Percentiles rank a stretch among this genome's conserved stretches.
Evolutionary conservation across 163 green algal genomes (phyloP).

Genomic region (Prototheca stagnorum): DNA sequence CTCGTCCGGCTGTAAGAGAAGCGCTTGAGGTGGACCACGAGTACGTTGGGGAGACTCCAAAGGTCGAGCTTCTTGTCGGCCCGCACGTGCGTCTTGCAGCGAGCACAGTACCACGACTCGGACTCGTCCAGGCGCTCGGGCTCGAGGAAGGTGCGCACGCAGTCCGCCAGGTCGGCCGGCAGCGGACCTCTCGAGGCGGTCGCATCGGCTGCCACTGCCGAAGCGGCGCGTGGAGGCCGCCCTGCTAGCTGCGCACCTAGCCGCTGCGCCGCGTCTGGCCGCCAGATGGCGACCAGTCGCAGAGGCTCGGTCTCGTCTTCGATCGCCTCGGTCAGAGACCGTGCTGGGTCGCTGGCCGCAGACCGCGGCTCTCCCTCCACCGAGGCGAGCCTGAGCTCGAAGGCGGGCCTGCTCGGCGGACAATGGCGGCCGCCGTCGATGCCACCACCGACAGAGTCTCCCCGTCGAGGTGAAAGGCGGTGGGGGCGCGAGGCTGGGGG

Average conservation of each 20-base stretch:
- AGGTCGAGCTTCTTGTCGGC: conserved; percentile 91
- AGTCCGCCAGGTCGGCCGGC: conserved; percentile 39
- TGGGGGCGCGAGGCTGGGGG: too few species aligned
- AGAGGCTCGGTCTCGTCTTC: not conserved
- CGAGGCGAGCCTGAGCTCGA: too few species aligned
- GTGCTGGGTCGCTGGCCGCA: not conserved
- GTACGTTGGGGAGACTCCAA: conserved; percentile 69
- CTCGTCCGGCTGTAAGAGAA: conserved; percentile 62
- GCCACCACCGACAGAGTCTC: too few species aligned
- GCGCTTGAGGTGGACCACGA: conserved; percentile 92
- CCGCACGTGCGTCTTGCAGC: conserved; percentile 56
- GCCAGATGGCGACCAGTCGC: not conserved
- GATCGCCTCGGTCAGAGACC: not conserved
- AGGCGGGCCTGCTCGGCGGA: too few species aligned
- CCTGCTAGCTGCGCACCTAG: not conserved
- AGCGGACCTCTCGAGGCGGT: not conserved
- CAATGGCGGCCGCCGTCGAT: too few species aligned
- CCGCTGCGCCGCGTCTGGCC: too few species aligned
- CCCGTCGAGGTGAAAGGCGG: too few species aligned
- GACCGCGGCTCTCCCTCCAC: too few species aligned
- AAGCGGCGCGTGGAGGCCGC: not conserved
- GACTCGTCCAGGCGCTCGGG: conserved; percentile 51
- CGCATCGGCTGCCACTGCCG: not conserved
- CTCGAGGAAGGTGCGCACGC: conserved; percentile 64
- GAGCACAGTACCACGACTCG: conserved; percentile 58